Evolutionary conservation across 1,139 yeast species (phyloP).

Genomic region (Maudiozyma humilis): DNA sequence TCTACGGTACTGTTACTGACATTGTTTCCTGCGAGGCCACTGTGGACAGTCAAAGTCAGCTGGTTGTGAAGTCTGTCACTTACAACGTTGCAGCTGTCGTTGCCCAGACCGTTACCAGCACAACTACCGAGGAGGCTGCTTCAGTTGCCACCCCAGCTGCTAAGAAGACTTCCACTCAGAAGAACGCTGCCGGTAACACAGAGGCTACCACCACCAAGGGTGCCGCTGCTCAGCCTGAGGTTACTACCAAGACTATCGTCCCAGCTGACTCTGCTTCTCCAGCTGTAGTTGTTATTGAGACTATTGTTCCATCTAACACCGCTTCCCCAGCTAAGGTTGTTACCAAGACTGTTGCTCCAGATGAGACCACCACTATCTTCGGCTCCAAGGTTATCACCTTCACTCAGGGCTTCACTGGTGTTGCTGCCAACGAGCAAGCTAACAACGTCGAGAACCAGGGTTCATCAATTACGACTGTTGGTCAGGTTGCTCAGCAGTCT

Average conservation of each 20-base stretch:
- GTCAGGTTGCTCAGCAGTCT: background rate
- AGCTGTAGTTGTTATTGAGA: background rate
- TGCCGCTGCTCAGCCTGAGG: background rate
- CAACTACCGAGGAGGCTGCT: background rate
- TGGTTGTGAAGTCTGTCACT: background rate
- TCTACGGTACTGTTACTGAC: conserved; percentile 1
- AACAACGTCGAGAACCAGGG: background rate
- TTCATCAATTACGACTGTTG: background rate
- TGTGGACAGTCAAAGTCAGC: background rate
- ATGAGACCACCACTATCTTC: background rate
- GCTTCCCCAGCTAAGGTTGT: background rate
- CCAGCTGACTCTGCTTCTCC: background rate
- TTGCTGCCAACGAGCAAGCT: background rate
- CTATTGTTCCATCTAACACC: background rate
- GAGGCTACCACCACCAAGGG: background rate
- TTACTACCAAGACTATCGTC: background rate
- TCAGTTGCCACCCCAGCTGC: background rate
- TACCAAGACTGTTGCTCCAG: background rate
- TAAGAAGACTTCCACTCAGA: background rate
- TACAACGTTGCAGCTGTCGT: background rate
- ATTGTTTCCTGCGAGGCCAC: conserved; percentile 7
- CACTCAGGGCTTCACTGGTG: background rate
- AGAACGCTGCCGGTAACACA: background rate
- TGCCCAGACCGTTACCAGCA: background rate
- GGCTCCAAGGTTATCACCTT: background rate